These are phyloP conservation scores for Globisporangium spinosum DNA, from an alignment of 352 stramenopile species.

Conservation along the genomic window DNA sequence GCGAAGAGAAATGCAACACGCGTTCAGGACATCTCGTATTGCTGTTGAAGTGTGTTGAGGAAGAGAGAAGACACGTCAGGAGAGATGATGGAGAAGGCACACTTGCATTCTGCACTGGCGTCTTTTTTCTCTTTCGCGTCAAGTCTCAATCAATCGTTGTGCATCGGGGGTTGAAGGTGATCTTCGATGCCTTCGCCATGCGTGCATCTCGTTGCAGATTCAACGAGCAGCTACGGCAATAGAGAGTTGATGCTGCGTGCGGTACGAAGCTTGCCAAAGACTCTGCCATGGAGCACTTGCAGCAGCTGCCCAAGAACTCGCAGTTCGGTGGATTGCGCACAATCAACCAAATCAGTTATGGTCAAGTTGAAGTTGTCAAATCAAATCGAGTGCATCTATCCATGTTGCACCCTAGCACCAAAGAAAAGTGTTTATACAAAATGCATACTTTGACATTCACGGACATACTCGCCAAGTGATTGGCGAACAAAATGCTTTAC, in stretches of 20 bases:
- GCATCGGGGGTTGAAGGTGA: too few relatives aligned
- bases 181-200: background rate
- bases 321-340: background rate
- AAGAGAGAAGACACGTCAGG: background rate
- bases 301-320: background rate
- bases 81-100: background rate
- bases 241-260: background rate
- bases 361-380: slow-evolving; percentile 1
- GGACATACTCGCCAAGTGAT: background rate
- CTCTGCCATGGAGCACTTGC: background rate
- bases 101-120: background rate
- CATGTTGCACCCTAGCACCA: background rate
- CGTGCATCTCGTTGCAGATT: background rate
- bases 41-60: background rate
- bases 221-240: background rate
- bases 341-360: background rate
- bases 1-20: too few relatives aligned
- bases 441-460: background rate
- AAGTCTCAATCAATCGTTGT: background rate
- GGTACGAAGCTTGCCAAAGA: background rate
- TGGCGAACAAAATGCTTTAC: background rate
- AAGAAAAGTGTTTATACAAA: background rate
- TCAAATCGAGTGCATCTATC: background rate
- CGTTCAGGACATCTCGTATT: background rate
- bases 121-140: background rate